A percentile compares a stretch with the other conserved stretches of the same genome.
Evolutionary conservation across 495 filamentous ascomycete genomes (phyloP).

Genomic region (Penicillium ochrochloron): DNA sequence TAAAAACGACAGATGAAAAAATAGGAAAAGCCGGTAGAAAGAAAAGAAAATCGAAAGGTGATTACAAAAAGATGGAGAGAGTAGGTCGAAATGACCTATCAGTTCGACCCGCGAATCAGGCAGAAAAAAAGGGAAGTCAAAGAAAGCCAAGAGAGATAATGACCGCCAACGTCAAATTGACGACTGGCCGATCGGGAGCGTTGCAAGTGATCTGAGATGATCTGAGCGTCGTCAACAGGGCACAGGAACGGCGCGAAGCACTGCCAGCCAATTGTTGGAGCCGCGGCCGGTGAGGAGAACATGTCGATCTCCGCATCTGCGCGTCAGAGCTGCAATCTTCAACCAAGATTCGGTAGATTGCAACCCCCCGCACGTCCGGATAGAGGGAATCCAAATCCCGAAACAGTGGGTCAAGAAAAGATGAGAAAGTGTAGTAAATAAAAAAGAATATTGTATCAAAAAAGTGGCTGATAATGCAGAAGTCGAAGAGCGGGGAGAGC

Average conservation of each 20-base stretch:
- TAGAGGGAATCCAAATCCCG: not conserved
- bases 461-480: conserved; percentile 18
- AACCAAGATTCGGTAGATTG: conserved; percentile 17
- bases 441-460: not conserved
- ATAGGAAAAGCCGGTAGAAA: conserved; percentile 18
- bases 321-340: conserved; percentile 22
- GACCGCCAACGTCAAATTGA: conserved; percentile 7
- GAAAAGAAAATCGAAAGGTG: conserved; percentile 16
- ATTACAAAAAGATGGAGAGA: conserved; percentile 24
- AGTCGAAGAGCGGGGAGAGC: not conserved
- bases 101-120: conserved; percentile 22
- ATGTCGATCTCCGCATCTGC: conserved; percentile 31
- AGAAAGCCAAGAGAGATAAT: conserved; percentile 19
- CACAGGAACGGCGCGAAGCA: conserved; percentile 7
- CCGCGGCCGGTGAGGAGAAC: conserved; percentile 4
- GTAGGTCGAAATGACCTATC: conserved; percentile 23
- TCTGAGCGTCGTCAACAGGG: conserved; percentile 10
- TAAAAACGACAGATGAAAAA: conserved; percentile 21
- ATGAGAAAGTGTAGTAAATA: conserved; percentile 14
- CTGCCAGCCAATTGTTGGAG: conserved; percentile 24
- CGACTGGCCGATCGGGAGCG: not conserved
- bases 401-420: conserved; percentile 15
- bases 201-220: not conserved
- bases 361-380: conserved; percentile 23
- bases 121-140: conserved; percentile 7